phyloP scores from a whole-genome alignment of 2,329 filamentous ascomycete species.

The Fusarium nematophilum region DNA sequence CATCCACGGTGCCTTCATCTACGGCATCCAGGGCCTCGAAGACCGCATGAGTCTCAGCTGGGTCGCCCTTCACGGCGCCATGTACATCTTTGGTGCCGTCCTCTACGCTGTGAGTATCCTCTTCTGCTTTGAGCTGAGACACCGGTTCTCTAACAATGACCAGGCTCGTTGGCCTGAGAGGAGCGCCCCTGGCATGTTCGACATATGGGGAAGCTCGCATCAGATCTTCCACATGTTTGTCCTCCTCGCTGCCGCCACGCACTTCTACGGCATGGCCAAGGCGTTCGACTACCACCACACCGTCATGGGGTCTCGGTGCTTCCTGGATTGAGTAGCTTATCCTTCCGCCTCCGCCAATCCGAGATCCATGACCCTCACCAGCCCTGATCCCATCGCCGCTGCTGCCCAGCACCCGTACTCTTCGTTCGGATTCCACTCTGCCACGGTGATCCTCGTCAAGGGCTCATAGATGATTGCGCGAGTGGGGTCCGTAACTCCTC shows the following conservation, averaged over 20 bases:
- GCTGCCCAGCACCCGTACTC: conserved; percentile 75
- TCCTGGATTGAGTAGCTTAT: conserved; percentile 24
- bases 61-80: conserved; percentile 80
- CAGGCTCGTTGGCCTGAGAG: conserved; percentile 86
- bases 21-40: conserved; percentile 74
- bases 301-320: conserved; percentile 64
- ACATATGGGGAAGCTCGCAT: conserved; percentile 93
- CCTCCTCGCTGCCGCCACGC: conserved; percentile 81
- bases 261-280: conserved; percentile 82
- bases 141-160: neutral
- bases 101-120: conserved; percentile 79
- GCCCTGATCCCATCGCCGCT: conserved; percentile 72
- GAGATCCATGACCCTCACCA: conserved; percentile 75
- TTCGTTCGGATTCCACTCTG: conserved; percentile 76
- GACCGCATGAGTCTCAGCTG: conserved; percentile 83
- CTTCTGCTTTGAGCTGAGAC: neutral
- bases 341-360: conserved; percentile 57
- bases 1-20: conserved; percentile 76
- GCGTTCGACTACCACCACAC: conserved; percentile 90
- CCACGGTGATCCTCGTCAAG: conserved; percentile 68
- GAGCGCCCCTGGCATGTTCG: conserved; percentile 79
- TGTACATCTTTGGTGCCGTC: conserved; percentile 88
- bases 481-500: conserved; percentile 50
- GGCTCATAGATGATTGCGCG: conserved; percentile 69
- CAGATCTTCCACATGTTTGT: conserved; percentile 97